phyloP scores from a whole-genome alignment of 768 basidiomycete species.

The Cubamyces sp. region DNA sequence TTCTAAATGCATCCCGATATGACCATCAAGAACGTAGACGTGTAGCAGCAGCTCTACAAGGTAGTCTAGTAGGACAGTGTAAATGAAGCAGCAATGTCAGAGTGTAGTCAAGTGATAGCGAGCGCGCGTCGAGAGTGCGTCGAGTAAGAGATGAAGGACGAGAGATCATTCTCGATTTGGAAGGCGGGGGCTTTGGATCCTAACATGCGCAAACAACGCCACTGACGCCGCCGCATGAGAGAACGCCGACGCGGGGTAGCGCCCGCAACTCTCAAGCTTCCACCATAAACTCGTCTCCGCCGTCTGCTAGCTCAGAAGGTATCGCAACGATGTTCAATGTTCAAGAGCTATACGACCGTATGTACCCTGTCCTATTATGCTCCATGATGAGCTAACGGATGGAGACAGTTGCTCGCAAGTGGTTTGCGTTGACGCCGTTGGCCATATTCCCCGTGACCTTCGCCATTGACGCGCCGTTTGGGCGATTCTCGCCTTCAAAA shows the following conservation, averaged over 20 bases:
- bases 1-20: conserved; percentile 1
- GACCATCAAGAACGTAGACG: too few species aligned
- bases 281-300: neutral
- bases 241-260: neutral
- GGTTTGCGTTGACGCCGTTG: conserved; percentile 48
- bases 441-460: conserved; percentile 45
- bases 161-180: neutral
- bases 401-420: conserved; percentile 43
- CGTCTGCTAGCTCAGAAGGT: neutral
- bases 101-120: neutral
- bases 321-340: neutral
- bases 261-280: neutral
- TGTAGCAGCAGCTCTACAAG: too few species aligned
- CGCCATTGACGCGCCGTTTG: conserved; percentile 77
- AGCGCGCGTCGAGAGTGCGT: neutral
- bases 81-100: neutral
- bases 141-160: neutral
- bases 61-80: too few species aligned
- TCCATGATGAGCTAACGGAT: neutral
- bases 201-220: conserved; percentile 13
- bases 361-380: neutral
- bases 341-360: conserved; percentile 19
- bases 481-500: conserved; percentile 61
- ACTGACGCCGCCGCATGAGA: neutral
- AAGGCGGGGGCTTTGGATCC: conserved; percentile 9